phyloP scores from a whole-genome alignment of 345 rosid genomes.

The Hirschfeldia incana region DNA sequence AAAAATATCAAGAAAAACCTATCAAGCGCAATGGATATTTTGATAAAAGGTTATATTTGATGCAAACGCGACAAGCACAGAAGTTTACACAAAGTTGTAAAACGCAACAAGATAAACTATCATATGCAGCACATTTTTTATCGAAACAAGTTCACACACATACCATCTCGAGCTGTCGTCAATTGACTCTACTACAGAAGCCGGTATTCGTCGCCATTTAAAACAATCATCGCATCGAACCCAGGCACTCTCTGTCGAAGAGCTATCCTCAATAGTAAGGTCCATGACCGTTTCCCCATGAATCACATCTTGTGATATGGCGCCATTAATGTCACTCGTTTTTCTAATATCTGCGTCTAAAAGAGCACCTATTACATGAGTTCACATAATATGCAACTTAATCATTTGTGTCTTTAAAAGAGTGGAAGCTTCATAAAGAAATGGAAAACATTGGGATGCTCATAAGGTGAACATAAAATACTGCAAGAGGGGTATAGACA shows the following conservation, averaged over 20 bases:
- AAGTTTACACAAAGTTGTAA: slow-evolving; percentile 2
- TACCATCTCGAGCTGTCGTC: slow-evolving; percentile 86
- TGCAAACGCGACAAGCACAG: not conserved
- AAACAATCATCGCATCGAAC: slow-evolving; percentile 91
- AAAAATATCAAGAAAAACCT: not conserved
- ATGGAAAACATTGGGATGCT: not conserved
- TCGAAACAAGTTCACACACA: slow-evolving; percentile 11
- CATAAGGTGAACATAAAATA: not conserved
- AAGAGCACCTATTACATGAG: slow-evolving; percentile 38
- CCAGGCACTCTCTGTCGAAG: slow-evolving; percentile 71
- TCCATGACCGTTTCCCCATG: slow-evolving; percentile 45
- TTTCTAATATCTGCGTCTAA: slow-evolving; percentile 38
- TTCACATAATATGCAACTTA: slow-evolving; percentile 9
- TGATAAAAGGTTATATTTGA: not conserved
- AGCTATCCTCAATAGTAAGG: slow-evolving; percentile 43
- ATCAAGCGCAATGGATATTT: not conserved
- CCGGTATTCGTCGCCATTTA: slow-evolving; percentile 94
- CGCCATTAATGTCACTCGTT: slow-evolving; percentile 28
- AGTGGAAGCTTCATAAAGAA: slow-evolving; percentile 14
- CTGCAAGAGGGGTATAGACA: not conserved
- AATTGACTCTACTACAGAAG: slow-evolving; percentile 61
- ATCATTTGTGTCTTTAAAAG: slow-evolving; percentile 12
- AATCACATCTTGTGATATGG: slow-evolving; percentile 39
- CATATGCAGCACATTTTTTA: slow-evolving; percentile 1
- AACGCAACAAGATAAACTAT: not conserved